These are phyloP conservation scores for Fragaria ananassa DNA, from an alignment of 306 rosid species.

Conservation along the genomic window DNA sequence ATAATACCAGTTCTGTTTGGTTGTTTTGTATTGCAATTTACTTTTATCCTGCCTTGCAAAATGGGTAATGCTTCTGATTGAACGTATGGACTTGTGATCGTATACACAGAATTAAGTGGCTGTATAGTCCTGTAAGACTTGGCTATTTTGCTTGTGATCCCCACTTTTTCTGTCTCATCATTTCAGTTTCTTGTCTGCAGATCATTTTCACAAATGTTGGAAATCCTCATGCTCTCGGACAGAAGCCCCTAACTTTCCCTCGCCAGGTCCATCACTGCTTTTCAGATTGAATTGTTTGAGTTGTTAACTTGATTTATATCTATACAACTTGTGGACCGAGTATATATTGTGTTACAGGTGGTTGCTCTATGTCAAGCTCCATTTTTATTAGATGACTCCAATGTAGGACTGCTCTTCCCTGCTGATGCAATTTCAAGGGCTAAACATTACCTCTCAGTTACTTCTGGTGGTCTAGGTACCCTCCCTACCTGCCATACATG, in stretches of 20 bases:
- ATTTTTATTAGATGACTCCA: slow-evolving; percentile 88
- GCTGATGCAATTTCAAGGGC: slow-evolving; percentile 99
- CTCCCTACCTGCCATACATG: slow-evolving; percentile 8
- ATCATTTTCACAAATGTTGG: slow-evolving; percentile 98
- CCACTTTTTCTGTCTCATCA: slow-evolving; percentile 4
- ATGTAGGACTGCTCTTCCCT: slow-evolving; percentile 87
- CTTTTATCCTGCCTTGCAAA: slow-evolving; percentile 12
- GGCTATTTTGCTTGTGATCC: neutral
- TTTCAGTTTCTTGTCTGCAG: slow-evolving; percentile 41
- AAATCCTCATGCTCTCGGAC: slow-evolving; percentile 98
- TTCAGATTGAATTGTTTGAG: slow-evolving; percentile 8
- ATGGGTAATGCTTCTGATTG: slow-evolving; percentile 7
- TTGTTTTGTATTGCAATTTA: neutral
- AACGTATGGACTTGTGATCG: neutral
- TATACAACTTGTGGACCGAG: slow-evolving; percentile 18
- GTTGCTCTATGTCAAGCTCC: slow-evolving; percentile 99
- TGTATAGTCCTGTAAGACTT: neutral
- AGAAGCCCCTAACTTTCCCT: slow-evolving; percentile 93
- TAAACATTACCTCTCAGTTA: slow-evolving; percentile 71
- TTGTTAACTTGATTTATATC: slow-evolving; percentile 1
- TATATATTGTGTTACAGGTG: slow-evolving; percentile 52
- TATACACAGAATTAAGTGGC: neutral
- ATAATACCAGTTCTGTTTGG: slow-evolving; percentile 15
- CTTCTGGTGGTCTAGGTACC: slow-evolving; percentile 94
- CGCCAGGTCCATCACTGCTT: slow-evolving; percentile 72